Evolutionary conservation across 2,329 filamentous ascomycete species (phyloP).

Genomic region (Talaromyces verruculosus): DNA sequence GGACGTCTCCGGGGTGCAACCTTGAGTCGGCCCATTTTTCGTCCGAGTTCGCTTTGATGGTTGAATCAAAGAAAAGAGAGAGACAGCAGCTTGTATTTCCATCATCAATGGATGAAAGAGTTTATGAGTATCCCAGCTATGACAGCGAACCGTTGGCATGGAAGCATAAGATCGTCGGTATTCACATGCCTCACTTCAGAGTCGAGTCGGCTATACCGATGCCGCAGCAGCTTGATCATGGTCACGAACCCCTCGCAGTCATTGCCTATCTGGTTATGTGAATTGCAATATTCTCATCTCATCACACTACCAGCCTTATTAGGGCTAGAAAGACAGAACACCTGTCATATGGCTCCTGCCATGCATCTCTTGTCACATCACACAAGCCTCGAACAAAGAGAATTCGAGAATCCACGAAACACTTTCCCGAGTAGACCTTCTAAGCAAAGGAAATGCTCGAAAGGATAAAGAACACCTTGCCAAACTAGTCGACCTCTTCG

Average conservation of each 20-base stretch:
- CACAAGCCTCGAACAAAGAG: slow-evolving; percentile 8
- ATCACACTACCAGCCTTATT: not conserved
- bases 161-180: not conserved
- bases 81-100: not conserved
- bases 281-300: not conserved
- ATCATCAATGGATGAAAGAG: not conserved
- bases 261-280: not conserved
- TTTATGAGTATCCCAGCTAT: not conserved
- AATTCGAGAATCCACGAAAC: not conserved
- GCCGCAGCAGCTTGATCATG: not conserved
- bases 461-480: not conserved
- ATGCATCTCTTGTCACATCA: not conserved
- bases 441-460: not conserved
- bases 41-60: not conserved
- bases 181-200: not conserved
- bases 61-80: not conserved
- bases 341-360: not conserved
- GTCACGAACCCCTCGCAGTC: not conserved
- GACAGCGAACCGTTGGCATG: not conserved
- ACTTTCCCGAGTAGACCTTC: not conserved
- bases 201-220: not conserved
- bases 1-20: not conserved
- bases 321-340: not conserved
- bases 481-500: not conserved
- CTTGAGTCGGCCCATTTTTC: not conserved